phyloP scores from a whole-genome alignment of 2,329 filamentous ascomycete genomes.

The Exophiala spinifera region DNA sequence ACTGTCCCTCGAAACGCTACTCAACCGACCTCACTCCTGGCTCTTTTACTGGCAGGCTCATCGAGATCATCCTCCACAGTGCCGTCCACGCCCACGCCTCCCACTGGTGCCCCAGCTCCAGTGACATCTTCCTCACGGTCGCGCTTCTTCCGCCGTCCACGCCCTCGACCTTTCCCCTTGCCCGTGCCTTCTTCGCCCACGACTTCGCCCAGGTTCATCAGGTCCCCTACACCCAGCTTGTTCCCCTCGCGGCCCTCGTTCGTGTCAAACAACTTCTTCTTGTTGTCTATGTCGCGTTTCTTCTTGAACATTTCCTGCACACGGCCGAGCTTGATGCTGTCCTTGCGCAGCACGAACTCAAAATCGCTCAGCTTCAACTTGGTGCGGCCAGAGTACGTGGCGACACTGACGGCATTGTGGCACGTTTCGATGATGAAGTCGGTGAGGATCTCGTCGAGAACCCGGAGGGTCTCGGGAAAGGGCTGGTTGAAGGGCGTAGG shows the following conservation, averaged over 20 bases:
- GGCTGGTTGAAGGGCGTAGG: constrained; percentile 75
- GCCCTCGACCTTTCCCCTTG: constrained; percentile 27
- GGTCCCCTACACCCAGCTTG: constrained; percentile 23
- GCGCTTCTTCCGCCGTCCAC: constrained; percentile 28
- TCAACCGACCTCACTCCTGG: constrained; percentile 25
- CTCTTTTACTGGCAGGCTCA: constrained; percentile 19
- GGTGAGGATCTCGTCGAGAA: constrained; percentile 91
- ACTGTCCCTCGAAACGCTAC: background rate
- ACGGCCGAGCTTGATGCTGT: constrained; percentile 79
- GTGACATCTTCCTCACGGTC: constrained; percentile 14
- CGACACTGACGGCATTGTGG: constrained; percentile 81
- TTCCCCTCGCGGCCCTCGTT: constrained; percentile 22
- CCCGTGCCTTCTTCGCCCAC: constrained; percentile 30
- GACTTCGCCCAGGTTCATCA: constrained; percentile 28
- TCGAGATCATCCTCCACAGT: constrained; percentile 31
- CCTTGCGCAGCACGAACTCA: constrained; percentile 85
- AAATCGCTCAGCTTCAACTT: constrained; percentile 99
- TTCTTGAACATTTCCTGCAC: constrained; percentile 87
- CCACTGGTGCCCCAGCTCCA: constrained; percentile 1
- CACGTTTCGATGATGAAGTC: constrained; percentile 95
- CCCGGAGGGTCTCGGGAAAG: constrained; percentile 76
- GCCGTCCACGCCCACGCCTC: background rate
- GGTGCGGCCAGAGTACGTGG: constrained; percentile 80
- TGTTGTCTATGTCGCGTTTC: constrained; percentile 80
- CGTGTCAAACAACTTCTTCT: constrained; percentile 66